Percentiles rank a stretch among this genome's conserved stretches.
Evolutionary conservation across 2,329 filamentous ascomycete species (phyloP).

Genomic region (Ceratocystis destructans): DNA sequence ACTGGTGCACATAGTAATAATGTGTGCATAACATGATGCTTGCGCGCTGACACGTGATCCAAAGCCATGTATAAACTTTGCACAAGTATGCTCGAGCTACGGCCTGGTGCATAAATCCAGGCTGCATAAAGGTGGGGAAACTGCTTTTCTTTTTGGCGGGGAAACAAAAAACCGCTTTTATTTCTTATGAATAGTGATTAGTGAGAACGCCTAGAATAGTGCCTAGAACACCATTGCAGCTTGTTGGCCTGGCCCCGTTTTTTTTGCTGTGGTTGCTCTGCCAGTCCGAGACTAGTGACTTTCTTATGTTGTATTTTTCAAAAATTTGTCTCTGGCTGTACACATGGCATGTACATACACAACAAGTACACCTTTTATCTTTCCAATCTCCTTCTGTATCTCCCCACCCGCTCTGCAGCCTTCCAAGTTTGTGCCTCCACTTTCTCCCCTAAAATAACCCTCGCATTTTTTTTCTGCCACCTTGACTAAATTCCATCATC

Average conservation of each 20-base stretch:
- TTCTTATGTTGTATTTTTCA: neutral
- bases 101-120: no score
- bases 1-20: no score
- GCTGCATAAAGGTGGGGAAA: no score
- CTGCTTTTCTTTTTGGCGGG: no score
- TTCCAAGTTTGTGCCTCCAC: neutral
- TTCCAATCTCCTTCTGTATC: slow-evolving; percentile 20
- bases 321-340: neutral
- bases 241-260: neutral
- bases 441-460: slow-evolving; percentile 13
- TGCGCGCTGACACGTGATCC: no score
- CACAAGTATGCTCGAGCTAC: no score
- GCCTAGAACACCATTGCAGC: neutral
- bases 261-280: slow-evolving; percentile 1
- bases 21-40: no score
- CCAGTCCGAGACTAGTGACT: neutral
- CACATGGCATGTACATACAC: no score
- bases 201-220: neutral
- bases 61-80: no score
- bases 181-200: no score
- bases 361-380: slow-evolving; percentile 15
- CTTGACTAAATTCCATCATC: slow-evolving; percentile 2
- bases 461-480: slow-evolving; percentile 4
- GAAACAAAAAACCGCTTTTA: no score
- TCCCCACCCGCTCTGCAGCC: slow-evolving; percentile 19